phyloP scores from a whole-genome alignment of 2,329 filamentous ascomycete genomes.

The Fusarium napiforme region DNA sequence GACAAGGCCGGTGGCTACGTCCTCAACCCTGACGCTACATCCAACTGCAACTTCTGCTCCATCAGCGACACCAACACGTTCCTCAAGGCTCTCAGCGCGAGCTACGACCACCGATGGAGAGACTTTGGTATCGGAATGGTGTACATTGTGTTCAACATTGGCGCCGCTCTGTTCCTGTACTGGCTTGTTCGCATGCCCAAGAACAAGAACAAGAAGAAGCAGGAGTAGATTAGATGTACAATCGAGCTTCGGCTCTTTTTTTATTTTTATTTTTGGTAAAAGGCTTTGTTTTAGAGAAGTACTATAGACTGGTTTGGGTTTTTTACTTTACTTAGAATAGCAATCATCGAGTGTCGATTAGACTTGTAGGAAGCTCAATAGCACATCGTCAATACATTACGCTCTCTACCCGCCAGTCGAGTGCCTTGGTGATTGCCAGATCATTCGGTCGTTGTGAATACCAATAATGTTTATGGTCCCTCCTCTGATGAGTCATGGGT shows the following conservation, averaged over 20 bases:
- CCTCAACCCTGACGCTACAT: conserved; percentile 63
- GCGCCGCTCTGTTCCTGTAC: conserved; percentile 61
- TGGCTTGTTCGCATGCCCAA: conserved; percentile 58
- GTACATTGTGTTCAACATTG: conserved; percentile 64
- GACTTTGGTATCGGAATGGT: conserved; percentile 67
- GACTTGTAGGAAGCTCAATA: background rate
- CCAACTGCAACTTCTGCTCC: conserved; percentile 59
- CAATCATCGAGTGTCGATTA: background rate
- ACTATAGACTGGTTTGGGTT: conserved; percentile 15
- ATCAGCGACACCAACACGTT: conserved; percentile 55
- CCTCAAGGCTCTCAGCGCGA: conserved; percentile 54
- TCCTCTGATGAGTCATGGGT: background rate
- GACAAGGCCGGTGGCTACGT: conserved; percentile 58
- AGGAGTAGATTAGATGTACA: background rate
- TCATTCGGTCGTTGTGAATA: background rate
- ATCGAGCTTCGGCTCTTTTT: background rate
- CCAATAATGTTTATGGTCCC: background rate
- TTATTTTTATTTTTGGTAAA: conserved; percentile 2
- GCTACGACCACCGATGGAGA: conserved; percentile 65
- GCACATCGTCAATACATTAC: background rate
- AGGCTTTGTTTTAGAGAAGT: background rate
- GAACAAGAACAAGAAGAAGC: conserved; percentile 44
- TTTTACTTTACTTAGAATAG: conserved; percentile 6
- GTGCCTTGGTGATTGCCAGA: background rate
- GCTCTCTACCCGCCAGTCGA: background rate